phyloP scores from a whole-genome alignment of 331 rosid species.

The Stylosanthes scabra region DNA sequence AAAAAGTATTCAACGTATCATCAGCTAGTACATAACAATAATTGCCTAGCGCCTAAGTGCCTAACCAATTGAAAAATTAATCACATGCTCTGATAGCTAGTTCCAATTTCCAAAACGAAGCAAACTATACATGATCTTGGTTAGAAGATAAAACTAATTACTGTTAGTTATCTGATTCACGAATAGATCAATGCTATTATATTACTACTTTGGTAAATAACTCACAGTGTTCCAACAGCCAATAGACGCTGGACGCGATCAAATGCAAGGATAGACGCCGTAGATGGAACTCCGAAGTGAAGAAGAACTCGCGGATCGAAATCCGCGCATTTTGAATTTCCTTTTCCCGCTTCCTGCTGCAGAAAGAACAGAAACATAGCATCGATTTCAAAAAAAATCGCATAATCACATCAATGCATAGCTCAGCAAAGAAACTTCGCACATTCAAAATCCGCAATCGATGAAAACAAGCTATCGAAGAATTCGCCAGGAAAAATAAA shows the following conservation, averaged over 20 bases:
- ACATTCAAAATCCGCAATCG: background rate
- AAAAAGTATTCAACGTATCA: background rate
- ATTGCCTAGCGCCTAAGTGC: background rate
- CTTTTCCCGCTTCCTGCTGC: conserved; percentile 44
- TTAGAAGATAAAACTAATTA: no score
- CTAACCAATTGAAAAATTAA: background rate
- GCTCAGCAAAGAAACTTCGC: background rate
- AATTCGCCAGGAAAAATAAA: conserved; percentile 1
- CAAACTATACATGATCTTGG: background rate
- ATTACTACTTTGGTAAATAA: conserved; percentile 18
- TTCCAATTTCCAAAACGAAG: background rate
- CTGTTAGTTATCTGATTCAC: conserved; percentile 1
- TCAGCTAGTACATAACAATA: conserved; percentile 26
- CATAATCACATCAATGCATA: conserved; percentile 24
- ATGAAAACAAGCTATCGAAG: background rate
- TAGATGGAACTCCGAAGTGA: conserved; percentile 89
- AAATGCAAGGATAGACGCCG: conserved; percentile 79
- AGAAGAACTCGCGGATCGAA: conserved; percentile 64
- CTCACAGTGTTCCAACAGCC: conserved; percentile 87
- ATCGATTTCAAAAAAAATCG: conserved; percentile 14
- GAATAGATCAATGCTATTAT: background rate
- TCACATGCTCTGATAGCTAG: background rate
- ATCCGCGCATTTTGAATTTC: conserved; percentile 41
- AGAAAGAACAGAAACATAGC: conserved; percentile 26
- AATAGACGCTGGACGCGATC: conserved; percentile 74